Conservation (phyloP, 495 filamentous ascomycete genomes). For the Neurospora tetrasperma region DNA sequence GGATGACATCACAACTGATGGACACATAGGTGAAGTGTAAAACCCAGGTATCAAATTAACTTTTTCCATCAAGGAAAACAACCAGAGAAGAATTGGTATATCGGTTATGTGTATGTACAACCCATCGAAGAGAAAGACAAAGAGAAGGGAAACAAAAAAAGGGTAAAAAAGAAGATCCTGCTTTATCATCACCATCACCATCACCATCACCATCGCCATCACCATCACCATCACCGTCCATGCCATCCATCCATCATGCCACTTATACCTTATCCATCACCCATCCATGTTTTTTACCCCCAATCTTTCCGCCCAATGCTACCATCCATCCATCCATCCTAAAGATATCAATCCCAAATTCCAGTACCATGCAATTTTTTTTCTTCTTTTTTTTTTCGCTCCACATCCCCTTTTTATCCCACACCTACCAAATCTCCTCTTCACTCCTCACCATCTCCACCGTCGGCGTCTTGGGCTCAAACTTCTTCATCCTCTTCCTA, state of each 20-base stretch:
- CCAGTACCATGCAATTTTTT: too few species aligned
- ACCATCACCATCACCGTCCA: background rate
- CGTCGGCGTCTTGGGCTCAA: slow-evolving; percentile 46
- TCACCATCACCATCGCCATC: background rate
- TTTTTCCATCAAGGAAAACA: background rate
- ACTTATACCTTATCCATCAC: too few species aligned
- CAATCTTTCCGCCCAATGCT: too few species aligned
- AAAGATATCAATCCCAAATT: too few species aligned
- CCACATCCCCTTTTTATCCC: too few species aligned
- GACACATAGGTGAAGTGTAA: background rate
- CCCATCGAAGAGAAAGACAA: background rate
- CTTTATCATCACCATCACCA: background rate
- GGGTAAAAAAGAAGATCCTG: background rate
- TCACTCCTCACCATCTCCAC: slow-evolving; percentile 42
- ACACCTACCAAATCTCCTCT: slow-evolving; percentile 43
- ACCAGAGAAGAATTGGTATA: background rate
- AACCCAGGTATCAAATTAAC: background rate
- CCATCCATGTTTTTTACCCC: too few species aligned
- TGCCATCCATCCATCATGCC: background rate
- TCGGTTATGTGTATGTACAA: background rate
- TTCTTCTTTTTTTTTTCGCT: too few species aligned
- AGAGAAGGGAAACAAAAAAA: background rate
- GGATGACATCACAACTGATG: too few species aligned
- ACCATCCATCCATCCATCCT: too few species aligned
- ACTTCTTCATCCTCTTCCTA: slow-evolving; percentile 53